A percentile compares a stretch with the other conserved stretches of the same genome.
phyloP scores from a whole-genome alignment of 2,329 filamentous ascomycete genomes.

The Cercospora citrullina region DNA sequence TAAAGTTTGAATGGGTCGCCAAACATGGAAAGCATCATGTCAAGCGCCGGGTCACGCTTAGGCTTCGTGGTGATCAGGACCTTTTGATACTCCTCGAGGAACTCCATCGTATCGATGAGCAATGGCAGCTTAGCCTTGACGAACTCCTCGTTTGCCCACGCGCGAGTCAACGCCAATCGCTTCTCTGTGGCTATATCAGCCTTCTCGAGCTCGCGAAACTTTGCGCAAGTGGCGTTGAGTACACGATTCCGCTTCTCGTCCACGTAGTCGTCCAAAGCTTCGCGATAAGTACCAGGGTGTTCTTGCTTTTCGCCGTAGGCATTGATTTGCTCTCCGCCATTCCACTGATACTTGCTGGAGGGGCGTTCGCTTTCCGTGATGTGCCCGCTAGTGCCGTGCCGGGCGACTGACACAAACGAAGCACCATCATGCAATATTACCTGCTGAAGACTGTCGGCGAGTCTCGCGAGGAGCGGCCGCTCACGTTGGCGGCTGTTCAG shows the following conservation, averaged over 20 bases:
- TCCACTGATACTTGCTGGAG: not conserved
- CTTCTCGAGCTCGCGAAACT: not conserved
- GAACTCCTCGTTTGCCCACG: not conserved
- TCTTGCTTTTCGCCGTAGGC: not conserved
- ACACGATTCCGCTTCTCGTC: not conserved
- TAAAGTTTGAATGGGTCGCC: not conserved
- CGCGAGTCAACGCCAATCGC: not conserved
- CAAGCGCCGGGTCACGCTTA: not conserved
- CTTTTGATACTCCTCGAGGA: not conserved
- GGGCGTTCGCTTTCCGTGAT: not conserved
- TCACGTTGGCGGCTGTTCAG: not conserved
- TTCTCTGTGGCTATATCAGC: not conserved
- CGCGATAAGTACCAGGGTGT: not conserved
- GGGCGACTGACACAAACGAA: not conserved
- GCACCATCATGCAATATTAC: not conserved
- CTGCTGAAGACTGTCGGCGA: not conserved
- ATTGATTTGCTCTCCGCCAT: not conserved
- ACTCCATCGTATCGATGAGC: not conserved
- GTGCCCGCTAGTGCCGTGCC: conserved; percentile 2
- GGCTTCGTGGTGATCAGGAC: not conserved
- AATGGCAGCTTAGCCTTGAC: not conserved
- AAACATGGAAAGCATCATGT: not conserved
- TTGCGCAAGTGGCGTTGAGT: not conserved
- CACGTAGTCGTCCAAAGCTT: not conserved
- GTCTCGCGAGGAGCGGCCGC: not conserved